A percentile compares a stretch with the other conserved stretches of the same genome.
phyloP scores from a whole-genome alignment of 495 filamentous ascomycete genomes.

The Jackrogersella multiformis region DNA sequence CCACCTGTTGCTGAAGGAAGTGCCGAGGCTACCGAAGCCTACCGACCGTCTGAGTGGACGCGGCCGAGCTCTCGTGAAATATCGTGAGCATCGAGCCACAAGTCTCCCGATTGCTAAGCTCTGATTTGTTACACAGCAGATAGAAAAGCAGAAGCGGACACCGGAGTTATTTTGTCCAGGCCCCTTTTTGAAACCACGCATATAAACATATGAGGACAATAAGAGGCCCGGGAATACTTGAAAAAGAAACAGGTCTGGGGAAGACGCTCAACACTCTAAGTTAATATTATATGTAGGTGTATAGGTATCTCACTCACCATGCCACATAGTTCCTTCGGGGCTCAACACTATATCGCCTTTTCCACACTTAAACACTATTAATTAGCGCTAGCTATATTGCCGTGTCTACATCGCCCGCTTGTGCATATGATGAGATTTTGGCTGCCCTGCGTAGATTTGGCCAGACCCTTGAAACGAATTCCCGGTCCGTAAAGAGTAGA shows the following conservation, averaged over 20 bases:
- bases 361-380: not conserved
- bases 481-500: slow-evolving; percentile 5
- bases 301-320: not conserved
- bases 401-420: slow-evolving; percentile 1
- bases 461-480: slow-evolving; percentile 22
- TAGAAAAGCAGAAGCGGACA: not conserved
- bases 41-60: slow-evolving; percentile 1
- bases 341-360: slow-evolving; percentile 6
- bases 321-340: not conserved
- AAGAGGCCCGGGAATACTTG: not conserved
- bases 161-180: slow-evolving; percentile 23
- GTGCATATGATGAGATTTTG: not conserved
- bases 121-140: slow-evolving; percentile 31
- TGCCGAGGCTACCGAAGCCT: slow-evolving; percentile 10
- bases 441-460: slow-evolving; percentile 17
- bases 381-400: slow-evolving; percentile 1
- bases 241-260: slow-evolving; percentile 1
- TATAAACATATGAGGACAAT: slow-evolving; percentile 2
- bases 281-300: not conserved
- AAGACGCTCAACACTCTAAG: not conserved
- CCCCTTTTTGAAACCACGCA: not conserved
- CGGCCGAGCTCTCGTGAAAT: slow-evolving; percentile 11
- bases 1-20: not conserved
- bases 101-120: not conserved
- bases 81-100: slow-evolving; percentile 7